Evolutionary conservation across 2,329 filamentous ascomycete genomes (phyloP).

Genomic region (Phialophora verrucosa): DNA sequence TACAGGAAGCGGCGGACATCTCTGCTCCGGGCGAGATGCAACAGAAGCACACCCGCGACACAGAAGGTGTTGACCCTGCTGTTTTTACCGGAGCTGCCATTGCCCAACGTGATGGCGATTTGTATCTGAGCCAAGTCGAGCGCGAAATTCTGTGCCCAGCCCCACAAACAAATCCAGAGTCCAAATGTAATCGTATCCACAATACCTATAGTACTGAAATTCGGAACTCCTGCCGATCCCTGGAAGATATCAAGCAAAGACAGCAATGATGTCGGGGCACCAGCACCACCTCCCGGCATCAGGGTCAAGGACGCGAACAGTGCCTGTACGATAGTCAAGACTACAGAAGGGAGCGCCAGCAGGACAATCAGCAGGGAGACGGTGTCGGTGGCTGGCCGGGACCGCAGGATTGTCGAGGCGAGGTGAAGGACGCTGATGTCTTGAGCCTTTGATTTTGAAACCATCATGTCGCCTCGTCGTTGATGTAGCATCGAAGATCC

Average conservation of each 20-base stretch:
- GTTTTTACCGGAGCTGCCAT: conserved; percentile 65
- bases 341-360: conserved; percentile 86
- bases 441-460: conserved; percentile 70
- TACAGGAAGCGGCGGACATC: conserved; percentile 58
- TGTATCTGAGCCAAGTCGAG: conserved; percentile 91
- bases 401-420: conserved; percentile 83
- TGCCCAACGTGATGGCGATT: conserved; percentile 87
- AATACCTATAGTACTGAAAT: conserved; percentile 79
- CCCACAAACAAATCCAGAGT: conserved; percentile 86
- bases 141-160: conserved; percentile 83
- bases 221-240: conserved; percentile 82
- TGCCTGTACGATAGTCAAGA: conserved; percentile 86
- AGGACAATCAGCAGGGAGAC: conserved; percentile 96
- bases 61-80: conserved; percentile 54
- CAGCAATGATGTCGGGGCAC: conserved; percentile 71
- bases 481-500: conserved; percentile 32
- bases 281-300: conserved; percentile 73
- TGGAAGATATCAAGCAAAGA: conserved; percentile 92
- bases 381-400: conserved; percentile 90
- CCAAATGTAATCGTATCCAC: conserved; percentile 83
- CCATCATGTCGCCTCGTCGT: conserved; percentile 73
- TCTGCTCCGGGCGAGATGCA: conserved; percentile 54
- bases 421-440: conserved; percentile 76
- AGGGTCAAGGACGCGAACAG: conserved; percentile 93
- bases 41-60: conserved; percentile 52